Evolutionary conservation across 1,139 yeast species (phyloP), one percentile per base, ranked within the genome.

Genomic region (Saccharomyces hybrid): DNA sequence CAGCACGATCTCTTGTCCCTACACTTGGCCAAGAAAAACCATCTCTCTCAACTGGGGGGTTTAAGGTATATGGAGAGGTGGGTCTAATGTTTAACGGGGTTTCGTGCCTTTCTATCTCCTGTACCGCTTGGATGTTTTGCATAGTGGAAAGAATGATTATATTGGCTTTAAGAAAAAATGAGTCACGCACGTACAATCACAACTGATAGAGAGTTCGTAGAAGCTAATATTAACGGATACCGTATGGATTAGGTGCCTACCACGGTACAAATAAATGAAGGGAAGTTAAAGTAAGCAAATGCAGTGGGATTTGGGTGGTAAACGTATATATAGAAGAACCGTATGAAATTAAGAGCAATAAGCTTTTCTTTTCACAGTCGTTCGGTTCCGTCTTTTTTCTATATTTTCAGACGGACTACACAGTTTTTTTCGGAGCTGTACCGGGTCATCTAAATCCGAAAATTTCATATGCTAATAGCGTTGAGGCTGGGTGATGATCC

Each of bases 21-120:
- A 77, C 66, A 24, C 93, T 84, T 24, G 98, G 98, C 96, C 96
- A 90, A 42, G 96, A 88, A 52, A 90, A 78, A 0, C 96, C 97
- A 71, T 90, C 96, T 52, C 79, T 82, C 66, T 90, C 96, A 48
- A 90, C 86, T 6, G 96, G 95, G 1, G 96, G 93, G 60, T 83
- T 84, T 53, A 85, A 71, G 1, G 95, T 87, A 67, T 84, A 86
- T 32, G 96, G 96, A 4, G 91, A 83, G 0, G 91, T 89, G 1
- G 88, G 89, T 64, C 93, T 77, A 2, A 90, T 86, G 63, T 82
- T 86, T 58, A 84, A 74, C 19, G 95, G 78, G 1, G 75, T 71
- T 54, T 62, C 62, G 42, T 55, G 57, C 52, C 67, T 62, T 50
- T 57, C 61, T 50, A 57, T 48, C n/a, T 58, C 52, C 34, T 55